Evolutionary conservation across 768 basidiomycete genomes (phyloP).

Genomic region (Leucocoprinus sp.): DNA sequence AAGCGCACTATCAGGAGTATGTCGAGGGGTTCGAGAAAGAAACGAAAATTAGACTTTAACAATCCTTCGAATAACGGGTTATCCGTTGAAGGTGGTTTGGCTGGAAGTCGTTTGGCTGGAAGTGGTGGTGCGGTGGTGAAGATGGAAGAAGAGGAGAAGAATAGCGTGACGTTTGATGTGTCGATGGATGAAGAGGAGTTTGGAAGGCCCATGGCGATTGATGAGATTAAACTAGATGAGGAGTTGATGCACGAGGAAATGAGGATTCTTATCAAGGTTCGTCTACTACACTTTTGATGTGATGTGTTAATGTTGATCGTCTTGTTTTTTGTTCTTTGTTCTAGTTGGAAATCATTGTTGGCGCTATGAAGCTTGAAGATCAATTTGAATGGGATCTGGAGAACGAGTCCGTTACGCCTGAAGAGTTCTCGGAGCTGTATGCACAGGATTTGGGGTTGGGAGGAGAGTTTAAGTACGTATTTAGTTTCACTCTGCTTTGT

Average conservation of each 20-base stretch:
- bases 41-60: conserved; percentile 18
- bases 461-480: conserved; percentile 84
- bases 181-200: conserved; percentile 18
- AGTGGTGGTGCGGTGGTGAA: conserved; percentile 14
- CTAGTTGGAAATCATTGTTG: conserved; percentile 93
- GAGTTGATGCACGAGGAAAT: conserved; percentile 72
- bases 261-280: conserved; percentile 86
- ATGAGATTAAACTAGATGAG: conserved; percentile 62
- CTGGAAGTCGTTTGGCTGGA: too few relatives aligned
- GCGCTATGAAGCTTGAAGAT: conserved; percentile 87
- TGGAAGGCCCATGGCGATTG: conserved; percentile 39
- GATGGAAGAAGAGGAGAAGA: conserved; percentile 15
- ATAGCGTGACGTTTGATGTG: conserved; percentile 15
- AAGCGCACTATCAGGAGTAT: conserved; percentile 6
- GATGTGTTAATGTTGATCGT: conserved; percentile 9
- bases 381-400: conserved; percentile 98
- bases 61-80: conserved; percentile 12
- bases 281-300: conserved; percentile 4
- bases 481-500: neutral
- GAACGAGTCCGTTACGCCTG: conserved; percentile 72
- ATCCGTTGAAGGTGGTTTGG: neutral
- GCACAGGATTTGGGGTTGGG: conserved; percentile 78
- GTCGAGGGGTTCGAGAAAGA: conserved; percentile 13
- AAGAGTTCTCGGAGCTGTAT: conserved; percentile 88
- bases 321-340: neutral